These are phyloP conservation scores for Gomphus bonarii DNA, from an alignment of 1,284 basidiomycete species.

Conservation along the genomic window DNA sequence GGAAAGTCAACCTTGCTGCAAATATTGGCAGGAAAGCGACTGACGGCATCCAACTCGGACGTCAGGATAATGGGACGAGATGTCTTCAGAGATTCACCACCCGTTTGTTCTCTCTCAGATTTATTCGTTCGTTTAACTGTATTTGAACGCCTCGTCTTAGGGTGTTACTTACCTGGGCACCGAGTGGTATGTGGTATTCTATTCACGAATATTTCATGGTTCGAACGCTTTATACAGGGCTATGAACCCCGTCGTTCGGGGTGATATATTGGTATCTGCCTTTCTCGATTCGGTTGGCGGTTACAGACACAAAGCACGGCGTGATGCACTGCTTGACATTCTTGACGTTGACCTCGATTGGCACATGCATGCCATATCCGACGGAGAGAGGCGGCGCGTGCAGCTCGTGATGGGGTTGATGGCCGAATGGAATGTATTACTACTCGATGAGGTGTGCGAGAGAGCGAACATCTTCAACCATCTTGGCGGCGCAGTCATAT, in stretches of 20 bases:
- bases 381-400: slow-evolving; percentile 89
- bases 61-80: slow-evolving; percentile 72
- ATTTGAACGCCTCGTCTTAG: slow-evolving; percentile 14
- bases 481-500: neutral
- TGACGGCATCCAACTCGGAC: slow-evolving; percentile 53
- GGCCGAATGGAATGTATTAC: slow-evolving; percentile 87
- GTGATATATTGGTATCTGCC: slow-evolving; percentile 80
- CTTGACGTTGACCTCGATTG: slow-evolving; percentile 92
- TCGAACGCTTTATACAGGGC: slow-evolving; percentile 53
- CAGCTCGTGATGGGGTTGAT: slow-evolving; percentile 97
- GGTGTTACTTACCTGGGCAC: slow-evolving; percentile 89
- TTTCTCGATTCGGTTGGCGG: slow-evolving; percentile 96
- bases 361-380: slow-evolving; percentile 89
- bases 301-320: slow-evolving; percentile 83
- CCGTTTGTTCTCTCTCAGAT: neutral
- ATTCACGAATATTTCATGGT: neutral
- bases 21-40: slow-evolving; percentile 87
- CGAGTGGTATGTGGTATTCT: slow-evolving; percentile 51
- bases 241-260: slow-evolving; percentile 92
- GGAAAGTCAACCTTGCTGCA: slow-evolving; percentile 95
- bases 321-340: slow-evolving; percentile 82
- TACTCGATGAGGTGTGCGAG: slow-evolving; percentile 74
- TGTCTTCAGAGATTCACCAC: slow-evolving; percentile 68
- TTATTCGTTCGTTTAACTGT: neutral
- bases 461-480: neutral